phyloP scores from a whole-genome alignment of 2,329 filamentous ascomycete genomes.

The Monilinia laxa region DNA sequence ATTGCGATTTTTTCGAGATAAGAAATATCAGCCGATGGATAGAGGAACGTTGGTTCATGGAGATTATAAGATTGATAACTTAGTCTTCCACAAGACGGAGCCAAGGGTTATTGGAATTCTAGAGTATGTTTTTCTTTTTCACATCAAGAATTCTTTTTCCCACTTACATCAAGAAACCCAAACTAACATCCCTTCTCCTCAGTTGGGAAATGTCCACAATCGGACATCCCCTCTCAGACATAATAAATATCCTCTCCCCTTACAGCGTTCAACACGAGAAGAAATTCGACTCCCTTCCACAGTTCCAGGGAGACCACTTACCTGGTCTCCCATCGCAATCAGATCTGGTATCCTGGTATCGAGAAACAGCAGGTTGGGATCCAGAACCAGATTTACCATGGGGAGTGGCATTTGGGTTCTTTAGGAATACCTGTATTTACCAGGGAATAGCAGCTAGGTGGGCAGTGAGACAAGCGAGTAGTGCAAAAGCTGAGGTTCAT shows the following conservation, averaged over 20 bases:
- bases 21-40: conserved; percentile 70
- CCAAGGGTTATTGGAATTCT: conserved; percentile 87
- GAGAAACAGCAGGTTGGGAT: conserved; percentile 68
- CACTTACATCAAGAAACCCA: conserved; percentile 12
- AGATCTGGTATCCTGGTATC: conserved; percentile 65
- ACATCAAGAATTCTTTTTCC: not conserved
- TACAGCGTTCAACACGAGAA: conserved; percentile 40
- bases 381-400: conserved; percentile 60
- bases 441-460: conserved; percentile 92
- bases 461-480: conserved; percentile 85
- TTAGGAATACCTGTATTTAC: conserved; percentile 60
- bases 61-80: conserved; percentile 93
- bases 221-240: conserved; percentile 90
- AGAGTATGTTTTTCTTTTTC: conserved; percentile 55
- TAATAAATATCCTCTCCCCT: conserved; percentile 72
- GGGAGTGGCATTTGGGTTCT: conserved; percentile 63
- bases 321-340: conserved; percentile 52
- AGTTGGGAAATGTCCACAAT: conserved; percentile 98
- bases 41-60: conserved; percentile 82
- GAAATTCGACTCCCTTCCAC: conserved; percentile 40
- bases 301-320: conserved; percentile 50
- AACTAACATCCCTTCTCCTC: not conserved
- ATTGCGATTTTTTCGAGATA: conserved; percentile 73
- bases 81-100: conserved; percentile 87
- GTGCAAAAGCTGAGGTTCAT: conserved; percentile 73